A percentile compares a stretch with the other conserved stretches of the same genome.
Conservation (phyloP, 2,329 filamentous ascomycete genomes). For the Stagonosporopsis tanaceti region DNA sequence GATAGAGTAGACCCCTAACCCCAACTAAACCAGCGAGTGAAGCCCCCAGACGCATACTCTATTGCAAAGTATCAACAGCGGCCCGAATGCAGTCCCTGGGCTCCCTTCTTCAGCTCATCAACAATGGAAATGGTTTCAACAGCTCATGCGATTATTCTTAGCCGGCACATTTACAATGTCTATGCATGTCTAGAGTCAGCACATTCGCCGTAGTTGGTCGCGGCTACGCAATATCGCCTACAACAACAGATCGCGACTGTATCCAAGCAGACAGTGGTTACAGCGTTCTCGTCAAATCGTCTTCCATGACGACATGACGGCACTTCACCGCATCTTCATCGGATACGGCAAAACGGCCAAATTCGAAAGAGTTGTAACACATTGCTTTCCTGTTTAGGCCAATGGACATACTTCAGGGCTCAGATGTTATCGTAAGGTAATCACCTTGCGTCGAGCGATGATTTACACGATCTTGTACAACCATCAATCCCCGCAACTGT, state of each 20-base stretch:
- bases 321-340: conserved; percentile 24
- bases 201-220: neutral
- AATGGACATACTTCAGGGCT: conserved; percentile 7
- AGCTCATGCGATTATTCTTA: neutral
- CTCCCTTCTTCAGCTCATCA: neutral
- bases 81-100: neutral
- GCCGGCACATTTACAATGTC: too few relatives aligned
- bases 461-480: conserved; percentile 33
- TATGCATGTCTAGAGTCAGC: neutral
- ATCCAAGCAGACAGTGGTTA: conserved; percentile 3
- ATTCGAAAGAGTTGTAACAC: conserved; percentile 21
- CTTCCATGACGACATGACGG: conserved; percentile 22
- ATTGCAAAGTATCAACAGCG: neutral
- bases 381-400: conserved; percentile 15
- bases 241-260: neutral
- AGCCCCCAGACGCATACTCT: neutral
- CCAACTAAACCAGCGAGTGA: neutral
- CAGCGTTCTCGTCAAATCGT: conserved; percentile 21
- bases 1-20: neutral
- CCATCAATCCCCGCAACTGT: conserved; percentile 6
- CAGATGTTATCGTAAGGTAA: conserved; percentile 29
- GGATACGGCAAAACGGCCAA: conserved; percentile 7
- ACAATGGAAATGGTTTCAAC: neutral
- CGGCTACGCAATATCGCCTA: neutral
- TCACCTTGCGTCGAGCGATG: conserved; percentile 27